Percentiles rank a stretch among this genome's conserved stretches.
Evolutionary conservation across 306 rosid genomes (phyloP).

Genomic region (Spatholobus suberectus): DNA sequence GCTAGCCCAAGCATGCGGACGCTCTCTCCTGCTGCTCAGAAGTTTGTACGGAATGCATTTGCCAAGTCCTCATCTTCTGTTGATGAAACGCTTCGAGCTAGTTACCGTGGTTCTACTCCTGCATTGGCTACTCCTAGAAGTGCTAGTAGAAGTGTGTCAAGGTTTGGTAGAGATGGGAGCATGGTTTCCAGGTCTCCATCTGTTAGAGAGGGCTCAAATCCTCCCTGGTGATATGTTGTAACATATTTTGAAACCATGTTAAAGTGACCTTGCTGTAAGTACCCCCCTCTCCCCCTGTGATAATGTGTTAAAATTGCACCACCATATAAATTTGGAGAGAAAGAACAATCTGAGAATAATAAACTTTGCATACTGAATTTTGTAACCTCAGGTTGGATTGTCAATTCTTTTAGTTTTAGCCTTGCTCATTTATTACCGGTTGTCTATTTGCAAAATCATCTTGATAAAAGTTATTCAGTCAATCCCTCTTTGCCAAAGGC

Average conservation of each 20-base stretch:
- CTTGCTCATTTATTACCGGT: not conserved
- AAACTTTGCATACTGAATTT: not conserved
- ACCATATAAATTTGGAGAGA: conserved; percentile 16
- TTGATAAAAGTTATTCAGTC: not conserved
- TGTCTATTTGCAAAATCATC: conserved; percentile 9
- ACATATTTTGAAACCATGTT: conserved; percentile 30
- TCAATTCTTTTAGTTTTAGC: not conserved
- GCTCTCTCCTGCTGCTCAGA: conserved; percentile 95
- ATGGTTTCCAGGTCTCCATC: conserved; percentile 85
- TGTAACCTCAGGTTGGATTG: conserved; percentile 1
- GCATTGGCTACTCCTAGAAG: conserved; percentile 78
- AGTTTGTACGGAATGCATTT: conserved; percentile 89
- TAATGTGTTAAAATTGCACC: conserved; percentile 14
- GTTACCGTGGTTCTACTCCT: conserved; percentile 91
- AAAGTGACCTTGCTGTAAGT: conserved; percentile 32
- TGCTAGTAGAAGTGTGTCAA: conserved; percentile 78
- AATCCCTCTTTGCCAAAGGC: conserved; percentile 15
- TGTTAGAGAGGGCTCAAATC: conserved; percentile 78
- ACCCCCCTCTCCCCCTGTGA: not conserved
- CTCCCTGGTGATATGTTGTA: conserved; percentile 72
- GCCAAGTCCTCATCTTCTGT: conserved; percentile 78
- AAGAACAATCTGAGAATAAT: conserved; percentile 12
- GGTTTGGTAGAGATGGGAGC: conserved; percentile 76
- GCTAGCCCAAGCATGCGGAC: conserved; percentile 86
- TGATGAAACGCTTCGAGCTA: conserved; percentile 95